Percentiles rank a stretch among this genome's conserved stretches.
Conservation (phyloP, 2,329 filamentous ascomycete genomes). For the Daldinia sp. region DNA sequence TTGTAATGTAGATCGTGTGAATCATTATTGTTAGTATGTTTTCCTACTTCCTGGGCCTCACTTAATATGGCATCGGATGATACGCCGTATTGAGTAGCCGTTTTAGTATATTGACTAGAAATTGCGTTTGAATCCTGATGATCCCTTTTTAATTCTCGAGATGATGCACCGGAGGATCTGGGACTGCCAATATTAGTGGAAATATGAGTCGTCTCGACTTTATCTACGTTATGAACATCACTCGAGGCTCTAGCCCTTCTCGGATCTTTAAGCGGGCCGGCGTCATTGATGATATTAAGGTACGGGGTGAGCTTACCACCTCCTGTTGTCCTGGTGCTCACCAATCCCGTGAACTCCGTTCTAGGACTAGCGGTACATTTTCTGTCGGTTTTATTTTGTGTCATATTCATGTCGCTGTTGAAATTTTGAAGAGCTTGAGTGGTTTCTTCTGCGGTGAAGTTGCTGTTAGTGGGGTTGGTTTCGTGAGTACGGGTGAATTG, state of each 20-base stretch:
- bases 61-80: background rate
- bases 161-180: background rate
- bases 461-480: background rate
- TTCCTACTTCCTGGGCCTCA: background rate
- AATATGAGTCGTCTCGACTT: background rate
- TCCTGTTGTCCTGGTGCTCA: background rate
- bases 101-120: background rate
- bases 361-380: background rate
- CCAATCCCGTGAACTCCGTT: background rate
- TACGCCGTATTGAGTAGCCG: constrained; percentile 11
- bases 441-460: background rate
- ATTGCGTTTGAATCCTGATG: background rate
- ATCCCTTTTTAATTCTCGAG: background rate
- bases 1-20: background rate
- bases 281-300: background rate
- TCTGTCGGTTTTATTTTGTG: background rate
- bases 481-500: background rate
- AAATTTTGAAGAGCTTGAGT: background rate
- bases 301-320: background rate
- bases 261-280: background rate
- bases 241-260: background rate
- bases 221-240: background rate
- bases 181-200: background rate
- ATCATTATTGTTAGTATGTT: background rate
- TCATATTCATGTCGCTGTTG: background rate